Base-by-base conservation (phyloP, 2,329 filamentous ascomycete genomes). In the Geosmithia putterillii region DNA sequence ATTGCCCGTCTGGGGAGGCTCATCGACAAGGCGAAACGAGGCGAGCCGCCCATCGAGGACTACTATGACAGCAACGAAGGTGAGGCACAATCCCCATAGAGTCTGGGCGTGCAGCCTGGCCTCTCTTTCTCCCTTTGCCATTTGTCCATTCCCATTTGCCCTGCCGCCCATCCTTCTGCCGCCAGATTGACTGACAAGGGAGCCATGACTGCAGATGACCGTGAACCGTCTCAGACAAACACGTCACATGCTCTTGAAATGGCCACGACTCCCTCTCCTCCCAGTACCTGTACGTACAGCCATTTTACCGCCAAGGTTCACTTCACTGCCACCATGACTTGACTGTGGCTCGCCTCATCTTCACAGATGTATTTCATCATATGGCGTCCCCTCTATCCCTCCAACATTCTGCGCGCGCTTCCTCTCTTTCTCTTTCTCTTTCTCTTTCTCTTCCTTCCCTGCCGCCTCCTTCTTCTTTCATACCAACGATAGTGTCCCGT, bases 1-100 rank as follows among this genome's bases (percentile, higher is more conserved):
- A 60, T 64, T 22, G 43, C 48, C 34, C 48, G 50, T 4, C 46
- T 71, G 17, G 59, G 62, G 48, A 51, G 44, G 19, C 21, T 37
- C 25, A 22, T 42, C n/a, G 42, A 36, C 17, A 32, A 35, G 42
- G 42, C 36, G 18, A 22, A 40, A 17, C 35, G 42, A 20, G 36
- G 42, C 42, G 36, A 39, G 21, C 15, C n/a, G 4, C 21, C 36
- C 6, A 32, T 43, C 12, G 42, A 43, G 23, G 42, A 43, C 19
- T 8, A 42, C 7, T 25, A 42, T 12, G n/a, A 23, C n/a, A 23
- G 22, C 18, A 28, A 7, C 28, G 28, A 32, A 6, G 28, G 28
- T 32, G 15, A 32, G 28, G 28, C 28, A 3, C 6, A 32, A 12
- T 32, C 10, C n/a, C n/a, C n/a, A n/a, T n/a, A n/a, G n/a, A n/a